Base-by-base conservation (phyloP, 2,329 filamentous ascomycete genomes). In the Phialocephala subalpina region DNA sequence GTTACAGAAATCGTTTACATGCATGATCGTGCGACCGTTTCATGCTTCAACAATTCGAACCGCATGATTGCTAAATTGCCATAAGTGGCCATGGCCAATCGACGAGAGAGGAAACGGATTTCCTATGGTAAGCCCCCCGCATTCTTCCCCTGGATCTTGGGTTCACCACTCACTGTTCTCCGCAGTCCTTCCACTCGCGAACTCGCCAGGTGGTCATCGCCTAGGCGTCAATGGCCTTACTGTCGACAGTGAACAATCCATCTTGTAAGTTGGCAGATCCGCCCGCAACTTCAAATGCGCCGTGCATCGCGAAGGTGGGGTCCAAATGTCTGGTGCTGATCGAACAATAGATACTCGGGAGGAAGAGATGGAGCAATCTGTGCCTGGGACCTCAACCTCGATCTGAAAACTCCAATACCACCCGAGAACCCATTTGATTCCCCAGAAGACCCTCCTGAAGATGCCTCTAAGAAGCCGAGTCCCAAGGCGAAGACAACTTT, bases 321-420 rank as follows among this genome's bases (percentile, higher is more conserved):
- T 58, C 49, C 7, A 16, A 58, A 58, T n/a, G 52, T 57, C 49
- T 40, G 20, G 22, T 25, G 58, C 69, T 72, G 60, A 71, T 60
- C n/a, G 35, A n/a, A 47, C 40, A 67, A 67, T 72, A 97, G 94
- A 74, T 99, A 98, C 81, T 97, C 96, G 55, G 96, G 93, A 71
- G 96, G 96, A 67, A 91, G 96, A 77, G 96, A 99, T 80, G 96
- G 96, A 73, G 92, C 96, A 59, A 91, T 99, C 72, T 99, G 96
- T 81, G 93, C 95, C 67, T 99, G 96, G 96, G 90, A 98, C 79
- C 83, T 97, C 61, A 87, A 93, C 74, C 87, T 92, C 75, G 86
- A 93, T 77, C 83, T 92, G 69, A 81, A 81, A 53, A 64, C 59
- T 35, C 62, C 66, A 53, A 63, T 63, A 45, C 62, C 64, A 5